Base-by-base conservation (phyloP, 495 filamentous ascomycete genomes). In the Aspergillus bertholletiae region DNA sequence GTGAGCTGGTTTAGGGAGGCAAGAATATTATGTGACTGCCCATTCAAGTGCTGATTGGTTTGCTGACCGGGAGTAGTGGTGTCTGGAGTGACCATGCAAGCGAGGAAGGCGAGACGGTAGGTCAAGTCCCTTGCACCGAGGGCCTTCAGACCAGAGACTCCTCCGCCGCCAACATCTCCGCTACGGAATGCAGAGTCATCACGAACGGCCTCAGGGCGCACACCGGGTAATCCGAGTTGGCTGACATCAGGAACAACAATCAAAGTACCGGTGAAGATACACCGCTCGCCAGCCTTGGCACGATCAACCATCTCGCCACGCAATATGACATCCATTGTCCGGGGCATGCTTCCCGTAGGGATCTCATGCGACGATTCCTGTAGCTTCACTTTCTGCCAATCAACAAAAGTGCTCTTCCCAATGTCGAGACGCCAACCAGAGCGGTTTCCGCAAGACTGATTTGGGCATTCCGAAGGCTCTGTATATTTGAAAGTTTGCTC, bases 291-390 rank as follows among this genome's bases (percentile, higher is more conserved):
- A 23, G 94, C 95, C 72, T 97, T 97, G 20, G 92, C 90, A 30
- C 94, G 85, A 61, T 98, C 94, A 2, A 99, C 94, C 74, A 97
- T 96, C 72, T 99, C 94, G 54, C 95, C 95, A 55, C 95, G 84
- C n/a, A 99, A 74, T 59, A 99, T 96, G 21, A 99, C 85, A 61
- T 99, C 94, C 84, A 99, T 91, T 5, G 94, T 99, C 39, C 94
- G 84, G 3, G 94, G 94, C 94, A 99, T 99, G 71, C 91, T 96
- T 37, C 94, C 94, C 1, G 94, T 99, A 0, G 94, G 94, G 45
- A 99, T 99, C 69, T 99, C 94, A 17, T 92, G 92, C 49, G 90
- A 94, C 68, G 96, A 97, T 73, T 99, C 94, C 70, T 99, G 94
- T 27, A 97, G 87, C 48, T 95, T 85, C 21, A 97, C 89, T 67